Percentiles rank a stretch among this genome's conserved stretches.
phyloP scores from a whole-genome alignment of 768 basidiomycete species.

The Auriscalpium orientale region DNA sequence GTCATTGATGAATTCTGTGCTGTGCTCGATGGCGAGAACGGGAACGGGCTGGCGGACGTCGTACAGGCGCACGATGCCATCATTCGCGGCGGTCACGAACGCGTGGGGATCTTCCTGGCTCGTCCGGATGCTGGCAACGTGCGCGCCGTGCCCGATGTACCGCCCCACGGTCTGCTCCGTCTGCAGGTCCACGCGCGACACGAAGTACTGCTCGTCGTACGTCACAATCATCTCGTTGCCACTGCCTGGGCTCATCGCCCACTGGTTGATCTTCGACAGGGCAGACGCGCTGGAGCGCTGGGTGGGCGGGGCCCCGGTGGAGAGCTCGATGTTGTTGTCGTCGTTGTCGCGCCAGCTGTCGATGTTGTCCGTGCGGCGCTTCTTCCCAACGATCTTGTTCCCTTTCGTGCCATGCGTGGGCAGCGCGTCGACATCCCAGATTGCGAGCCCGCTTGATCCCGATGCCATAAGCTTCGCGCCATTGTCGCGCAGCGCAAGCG shows the following conservation, averaged over 20 bases:
- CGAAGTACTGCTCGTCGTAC: slow-evolving; percentile 2
- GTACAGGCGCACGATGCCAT: slow-evolving; percentile 33
- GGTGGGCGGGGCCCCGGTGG: slow-evolving; percentile 18
- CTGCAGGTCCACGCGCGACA: slow-evolving; percentile 26
- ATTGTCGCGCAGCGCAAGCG: slow-evolving; percentile 23
- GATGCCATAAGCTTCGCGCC: slow-evolving; percentile 24
- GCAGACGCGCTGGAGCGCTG: slow-evolving; percentile 1
- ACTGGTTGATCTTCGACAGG: background rate
- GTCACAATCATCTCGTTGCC: background rate
- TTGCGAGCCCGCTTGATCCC: slow-evolving; percentile 24
- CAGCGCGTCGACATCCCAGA: slow-evolving; percentile 31
- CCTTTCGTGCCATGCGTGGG: slow-evolving; percentile 23
- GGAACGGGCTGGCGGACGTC: slow-evolving; percentile 32
- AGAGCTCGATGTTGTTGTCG: slow-evolving; percentile 23
- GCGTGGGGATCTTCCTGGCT: slow-evolving; percentile 27
- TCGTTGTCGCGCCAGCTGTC: slow-evolving; percentile 18
- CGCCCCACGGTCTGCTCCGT: slow-evolving; percentile 15
- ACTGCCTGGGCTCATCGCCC: background rate
- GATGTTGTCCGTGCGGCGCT: slow-evolving; percentile 5
- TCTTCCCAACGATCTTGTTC: slow-evolving; percentile 16
- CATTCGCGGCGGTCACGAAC: slow-evolving; percentile 30
- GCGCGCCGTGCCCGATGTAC: slow-evolving; percentile 33
- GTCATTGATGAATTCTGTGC: slow-evolving; percentile 16
- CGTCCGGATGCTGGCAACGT: slow-evolving; percentile 25
- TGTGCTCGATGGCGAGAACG: slow-evolving; percentile 25